These are phyloP conservation scores for Fusarium hostae DNA, from an alignment of 2,329 filamentous ascomycete genomes.

Conservation along the genomic window DNA sequence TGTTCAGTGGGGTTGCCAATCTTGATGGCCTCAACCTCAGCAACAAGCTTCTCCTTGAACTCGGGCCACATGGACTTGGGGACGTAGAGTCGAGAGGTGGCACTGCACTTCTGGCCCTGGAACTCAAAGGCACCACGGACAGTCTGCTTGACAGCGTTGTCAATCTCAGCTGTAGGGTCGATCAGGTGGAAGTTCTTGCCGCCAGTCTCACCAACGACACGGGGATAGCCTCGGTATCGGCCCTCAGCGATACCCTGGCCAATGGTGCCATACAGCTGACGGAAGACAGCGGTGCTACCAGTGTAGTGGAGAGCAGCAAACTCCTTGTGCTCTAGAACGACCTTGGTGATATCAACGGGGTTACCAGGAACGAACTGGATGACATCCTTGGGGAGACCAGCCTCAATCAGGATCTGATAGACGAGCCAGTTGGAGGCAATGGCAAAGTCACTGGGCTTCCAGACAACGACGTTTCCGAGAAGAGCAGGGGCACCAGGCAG, in stretches of 20 bases:
- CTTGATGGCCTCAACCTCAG: constrained; percentile 76
- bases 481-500: constrained; percentile 84
- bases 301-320: constrained; percentile 97
- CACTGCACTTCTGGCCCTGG: constrained; percentile 92
- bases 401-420: constrained; percentile 90
- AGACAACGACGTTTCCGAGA: constrained; percentile 93
- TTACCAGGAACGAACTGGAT: constrained; percentile 95
- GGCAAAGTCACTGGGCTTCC: constrained; percentile 93
- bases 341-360: constrained; percentile 83
- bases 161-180: constrained; percentile 79
- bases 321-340: constrained; percentile 78
- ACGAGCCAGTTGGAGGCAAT: constrained; percentile 92
- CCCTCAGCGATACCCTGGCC: constrained; percentile 83
- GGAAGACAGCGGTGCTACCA: constrained; percentile 91
- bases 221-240: constrained; percentile 85
- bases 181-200: constrained; percentile 95
- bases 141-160: constrained; percentile 83
- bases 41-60: constrained; percentile 73
- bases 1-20: constrained; percentile 76
- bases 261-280: constrained; percentile 87
- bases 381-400: constrained; percentile 87
- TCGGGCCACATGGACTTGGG: constrained; percentile 78
- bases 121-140: constrained; percentile 90
- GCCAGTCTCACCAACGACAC: constrained; percentile 89
- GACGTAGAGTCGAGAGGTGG: constrained; percentile 83